A percentile compares a stretch with the other conserved stretches of the same genome.
Conservation (phyloP, 192 early-diverging fungal genomes). For the Spinellus fusiger region DNA sequence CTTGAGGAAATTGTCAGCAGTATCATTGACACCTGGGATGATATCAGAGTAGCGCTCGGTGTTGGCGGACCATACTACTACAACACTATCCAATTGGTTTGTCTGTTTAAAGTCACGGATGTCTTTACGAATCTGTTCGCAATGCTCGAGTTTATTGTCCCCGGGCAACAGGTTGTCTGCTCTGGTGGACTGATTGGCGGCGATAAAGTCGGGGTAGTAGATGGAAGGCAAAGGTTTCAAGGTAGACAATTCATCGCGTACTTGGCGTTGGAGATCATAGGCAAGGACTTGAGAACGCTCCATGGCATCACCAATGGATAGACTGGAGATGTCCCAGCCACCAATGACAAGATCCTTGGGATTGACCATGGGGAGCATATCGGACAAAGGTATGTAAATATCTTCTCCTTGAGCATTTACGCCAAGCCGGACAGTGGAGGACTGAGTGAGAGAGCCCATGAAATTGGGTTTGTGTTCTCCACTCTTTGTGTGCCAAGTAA, state of each 20-base stretch:
- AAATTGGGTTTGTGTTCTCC: constrained; percentile 93
- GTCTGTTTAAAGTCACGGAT: constrained; percentile 92
- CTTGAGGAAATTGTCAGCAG: constrained; percentile 84
- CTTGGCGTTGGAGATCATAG: constrained; percentile 92
- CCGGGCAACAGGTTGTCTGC: constrained; percentile 89
- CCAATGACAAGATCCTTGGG: constrained; percentile 97
- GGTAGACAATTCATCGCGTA: constrained; percentile 70
- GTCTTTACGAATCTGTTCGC: constrained; percentile 90
- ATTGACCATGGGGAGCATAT: constrained; percentile 93
- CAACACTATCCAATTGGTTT: constrained; percentile 86
- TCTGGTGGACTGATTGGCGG: constrained; percentile 95
- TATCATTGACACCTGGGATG: constrained; percentile 92
- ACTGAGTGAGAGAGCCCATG: constrained; percentile 94
- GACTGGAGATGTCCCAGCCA: constrained; percentile 94
- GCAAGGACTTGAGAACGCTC: constrained; percentile 92
- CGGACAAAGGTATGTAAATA: constrained; percentile 87
- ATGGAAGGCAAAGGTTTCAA: constrained; percentile 90
- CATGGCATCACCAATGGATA: constrained; percentile 90
- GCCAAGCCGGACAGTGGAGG: constrained; percentile 95
- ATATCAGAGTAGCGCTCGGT: constrained; percentile 90
- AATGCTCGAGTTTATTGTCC: constrained; percentile 82
- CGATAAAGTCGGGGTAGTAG: constrained; percentile 99
- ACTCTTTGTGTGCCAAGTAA: constrained; percentile 90
- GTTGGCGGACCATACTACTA: constrained; percentile 99
- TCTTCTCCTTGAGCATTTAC: constrained; percentile 78